These are phyloP conservation scores for Pittosporum tobira DNA, from an alignment of 129 eudicot species.

Conservation along the genomic window DNA sequence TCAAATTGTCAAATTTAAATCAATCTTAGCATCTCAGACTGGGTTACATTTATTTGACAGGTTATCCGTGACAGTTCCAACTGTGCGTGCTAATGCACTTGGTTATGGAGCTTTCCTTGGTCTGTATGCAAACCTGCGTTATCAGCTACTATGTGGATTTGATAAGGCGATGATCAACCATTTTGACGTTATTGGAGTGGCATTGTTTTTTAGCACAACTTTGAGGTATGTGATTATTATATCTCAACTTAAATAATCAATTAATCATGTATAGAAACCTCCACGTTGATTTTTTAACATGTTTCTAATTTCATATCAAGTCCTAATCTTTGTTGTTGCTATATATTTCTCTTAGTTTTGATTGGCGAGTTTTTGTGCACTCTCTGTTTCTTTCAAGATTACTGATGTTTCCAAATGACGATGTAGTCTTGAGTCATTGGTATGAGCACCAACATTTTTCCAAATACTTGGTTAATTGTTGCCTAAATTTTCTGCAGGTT, in stretches of 20 bases:
- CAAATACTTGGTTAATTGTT: neutral
- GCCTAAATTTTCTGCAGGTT: conserved; percentile 35
- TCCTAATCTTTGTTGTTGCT: no score
- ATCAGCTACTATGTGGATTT: conserved; percentile 74
- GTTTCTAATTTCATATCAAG: no score
- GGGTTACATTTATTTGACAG: conserved; percentile 24
- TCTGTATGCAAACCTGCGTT: conserved; percentile 66
- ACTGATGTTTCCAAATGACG: no score
- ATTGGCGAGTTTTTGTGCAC: no score
- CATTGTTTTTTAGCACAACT: conserved; percentile 59
- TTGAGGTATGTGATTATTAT: conserved; percentile 41
- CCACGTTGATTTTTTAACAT: no score
- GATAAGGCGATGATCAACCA: conserved; percentile 61
- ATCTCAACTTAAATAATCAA: neutral
- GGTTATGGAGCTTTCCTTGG: conserved; percentile 96
- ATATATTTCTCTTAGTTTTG: no score
- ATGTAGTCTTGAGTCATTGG: no score
- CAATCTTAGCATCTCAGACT: neutral
- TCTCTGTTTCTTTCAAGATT: no score
- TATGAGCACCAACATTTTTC: no score
- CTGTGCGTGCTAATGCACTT: conserved; percentile 71
- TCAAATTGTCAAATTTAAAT: no score
- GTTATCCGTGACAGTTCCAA: conserved; percentile 65
- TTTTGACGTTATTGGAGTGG: conserved; percentile 82
- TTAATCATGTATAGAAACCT: neutral